Evolutionary conservation across 1,284 basidiomycete species (phyloP).

Genomic region (Takashimella koratensis): DNA sequence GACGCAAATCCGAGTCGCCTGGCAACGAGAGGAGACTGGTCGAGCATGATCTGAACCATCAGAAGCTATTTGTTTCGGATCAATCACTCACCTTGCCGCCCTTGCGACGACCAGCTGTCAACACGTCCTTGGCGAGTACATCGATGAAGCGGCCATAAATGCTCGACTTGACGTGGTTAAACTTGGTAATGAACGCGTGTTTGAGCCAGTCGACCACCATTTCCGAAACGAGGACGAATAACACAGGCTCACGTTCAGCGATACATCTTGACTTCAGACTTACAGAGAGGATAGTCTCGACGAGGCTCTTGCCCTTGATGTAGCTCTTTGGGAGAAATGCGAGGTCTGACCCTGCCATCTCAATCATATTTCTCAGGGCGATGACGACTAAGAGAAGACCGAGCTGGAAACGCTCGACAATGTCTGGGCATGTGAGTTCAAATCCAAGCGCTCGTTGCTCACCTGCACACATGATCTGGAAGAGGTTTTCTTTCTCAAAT

Average conservation of each 20-base stretch:
- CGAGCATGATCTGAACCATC: conserved; percentile 78
- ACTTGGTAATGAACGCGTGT: conserved; percentile 99
- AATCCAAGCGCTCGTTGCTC: conserved; percentile 15
- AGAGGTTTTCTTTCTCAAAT: conserved; percentile 99
- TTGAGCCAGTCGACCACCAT: conserved; percentile 98
- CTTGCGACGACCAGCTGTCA: conserved; percentile 68
- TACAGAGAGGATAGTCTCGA: conserved; percentile 80
- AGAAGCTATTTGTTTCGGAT: no score
- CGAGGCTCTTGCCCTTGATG: conserved; percentile 69
- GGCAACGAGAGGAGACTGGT: conserved; percentile 91
- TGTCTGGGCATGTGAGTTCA: conserved; percentile 61
- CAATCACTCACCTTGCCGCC: conserved; percentile 67
- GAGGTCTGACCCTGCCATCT: conserved; percentile 84
- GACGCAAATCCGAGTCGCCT: conserved; percentile 91
- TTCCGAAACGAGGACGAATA: conserved; percentile 87
- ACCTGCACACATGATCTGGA: conserved; percentile 97
- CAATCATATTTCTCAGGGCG: conserved; percentile 91
- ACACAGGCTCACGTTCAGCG: conserved; percentile 63
- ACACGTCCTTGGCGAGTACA: conserved; percentile 89
- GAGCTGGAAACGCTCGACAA: conserved; percentile 95
- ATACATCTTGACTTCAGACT: conserved; percentile 31
- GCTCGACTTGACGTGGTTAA: conserved; percentile 85
- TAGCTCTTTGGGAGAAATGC: conserved; percentile 79
- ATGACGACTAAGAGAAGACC: conserved; percentile 87
- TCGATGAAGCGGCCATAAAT: conserved; percentile 96